These are phyloP conservation scores for Lasiosphaeris hirsuta DNA, from an alignment of 495 filamentous ascomycete species.

Conservation along the genomic window DNA sequence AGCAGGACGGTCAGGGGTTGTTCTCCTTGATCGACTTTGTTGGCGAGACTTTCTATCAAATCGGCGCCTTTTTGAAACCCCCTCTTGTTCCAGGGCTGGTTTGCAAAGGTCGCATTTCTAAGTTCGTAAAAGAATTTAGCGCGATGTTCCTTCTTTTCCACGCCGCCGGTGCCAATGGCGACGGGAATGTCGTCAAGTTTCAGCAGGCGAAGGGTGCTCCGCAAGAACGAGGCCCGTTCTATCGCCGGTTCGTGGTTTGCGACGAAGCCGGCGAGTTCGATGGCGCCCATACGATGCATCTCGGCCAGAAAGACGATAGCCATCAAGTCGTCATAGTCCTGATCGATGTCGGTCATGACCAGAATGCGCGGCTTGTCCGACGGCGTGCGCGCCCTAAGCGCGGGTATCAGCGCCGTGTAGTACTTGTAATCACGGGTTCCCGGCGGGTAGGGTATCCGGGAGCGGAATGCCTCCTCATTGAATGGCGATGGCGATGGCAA, in stretches of 20 bases:
- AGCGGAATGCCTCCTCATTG: background rate
- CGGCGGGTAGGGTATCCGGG: background rate
- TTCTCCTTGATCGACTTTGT: conserved; percentile 5
- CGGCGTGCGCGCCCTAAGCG: conserved; percentile 3
- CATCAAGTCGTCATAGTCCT: conserved; percentile 22
- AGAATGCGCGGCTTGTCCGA: conserved; percentile 17
- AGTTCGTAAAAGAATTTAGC: conserved; percentile 14
- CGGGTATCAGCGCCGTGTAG: conserved; percentile 9
- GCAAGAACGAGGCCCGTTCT: conserved; percentile 15
- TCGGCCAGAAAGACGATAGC: conserved; percentile 22
- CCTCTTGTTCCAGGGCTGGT: background rate
- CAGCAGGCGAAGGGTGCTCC: conserved; percentile 12
- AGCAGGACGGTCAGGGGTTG: conserved; percentile 15
- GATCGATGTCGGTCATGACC: conserved; percentile 20
- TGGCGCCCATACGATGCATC: conserved; percentile 22
- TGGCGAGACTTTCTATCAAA: background rate
- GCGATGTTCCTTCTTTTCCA: background rate
- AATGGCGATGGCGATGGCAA: background rate
- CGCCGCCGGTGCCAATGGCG: conserved; percentile 9
- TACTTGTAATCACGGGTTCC: background rate
- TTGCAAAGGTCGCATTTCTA: conserved; percentile 14
- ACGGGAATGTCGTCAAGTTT: conserved; percentile 8
- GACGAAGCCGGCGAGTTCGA: conserved; percentile 17
- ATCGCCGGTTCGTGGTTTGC: conserved; percentile 15
- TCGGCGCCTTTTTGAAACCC: background rate